phyloP scores from a whole-genome alignment of 2,329 filamentous ascomycete species.

The Ascochyta viciae-villosae region DNA sequence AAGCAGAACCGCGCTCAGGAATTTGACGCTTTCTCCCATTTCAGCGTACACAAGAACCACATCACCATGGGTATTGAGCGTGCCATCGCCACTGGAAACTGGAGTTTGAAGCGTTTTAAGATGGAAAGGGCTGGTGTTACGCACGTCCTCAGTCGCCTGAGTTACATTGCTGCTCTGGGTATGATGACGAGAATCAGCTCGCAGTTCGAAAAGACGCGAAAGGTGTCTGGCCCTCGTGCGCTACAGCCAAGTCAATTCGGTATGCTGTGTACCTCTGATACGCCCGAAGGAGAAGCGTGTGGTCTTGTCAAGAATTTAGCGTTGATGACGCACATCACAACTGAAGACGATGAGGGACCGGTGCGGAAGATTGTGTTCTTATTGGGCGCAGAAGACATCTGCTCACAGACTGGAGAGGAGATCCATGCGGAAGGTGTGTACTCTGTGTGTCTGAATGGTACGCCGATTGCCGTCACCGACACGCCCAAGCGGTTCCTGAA shows the following conservation, averaged over 20 bases:
- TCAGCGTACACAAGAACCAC: slow-evolving; percentile 82
- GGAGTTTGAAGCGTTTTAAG: slow-evolving; percentile 96
- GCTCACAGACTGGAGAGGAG: slow-evolving; percentile 81
- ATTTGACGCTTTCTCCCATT: slow-evolving; percentile 85
- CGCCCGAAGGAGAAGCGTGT: slow-evolving; percentile 97
- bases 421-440: slow-evolving; percentile 86
- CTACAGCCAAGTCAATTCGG: slow-evolving; percentile 97
- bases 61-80: slow-evolving; percentile 95
- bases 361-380: slow-evolving; percentile 86
- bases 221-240: slow-evolving; percentile 93
- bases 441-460: slow-evolving; percentile 94
- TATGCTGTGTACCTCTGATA: slow-evolving; percentile 97
- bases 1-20: slow-evolving; percentile 89
- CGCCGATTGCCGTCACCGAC: slow-evolving; percentile 85
- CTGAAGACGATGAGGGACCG: slow-evolving; percentile 90
- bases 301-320: slow-evolving; percentile 98
- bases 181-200: slow-evolving; percentile 99
- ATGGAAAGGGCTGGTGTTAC: slow-evolving; percentile 98
- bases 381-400: slow-evolving; percentile 83
- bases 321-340: slow-evolving; percentile 99
- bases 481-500: slow-evolving; percentile 86
- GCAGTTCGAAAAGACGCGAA: slow-evolving; percentile 98
- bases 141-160: slow-evolving; percentile 91
- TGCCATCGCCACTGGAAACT: slow-evolving; percentile 96
- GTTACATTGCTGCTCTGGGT: slow-evolving; percentile 93